Base-by-base conservation (phyloP, 805 yeast species). In the Zygotorulaspora sp. region DNA sequence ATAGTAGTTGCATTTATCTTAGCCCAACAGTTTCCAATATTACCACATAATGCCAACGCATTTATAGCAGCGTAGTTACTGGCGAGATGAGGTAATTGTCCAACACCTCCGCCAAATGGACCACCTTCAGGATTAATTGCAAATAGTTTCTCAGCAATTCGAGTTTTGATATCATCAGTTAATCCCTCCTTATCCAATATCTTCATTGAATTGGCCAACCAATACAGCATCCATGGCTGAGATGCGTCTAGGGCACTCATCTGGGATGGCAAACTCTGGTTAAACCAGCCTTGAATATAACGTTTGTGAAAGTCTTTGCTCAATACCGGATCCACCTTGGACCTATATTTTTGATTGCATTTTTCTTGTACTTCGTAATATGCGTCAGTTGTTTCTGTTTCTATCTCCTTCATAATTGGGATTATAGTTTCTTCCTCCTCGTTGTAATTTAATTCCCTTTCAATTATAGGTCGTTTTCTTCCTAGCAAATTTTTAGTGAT, bases 141-240 rank as follows among this genome's bases (percentile, higher is more conserved):
- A 11, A 61, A 35, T 3, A 69, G 40, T 32, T 62, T 66, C 13
- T 48, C 46, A 0, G 51, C 45, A 1, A 67, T 65, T 39, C 45
- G 55, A 19, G 40, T 38, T 33, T 60, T 62, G n/a, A 52, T 45
- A 2, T 52, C 57, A 14, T 43, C 49, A 2, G 46, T 40, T 1
- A 66, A 35, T 36, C 45, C 41, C 2, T 43, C 48, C 6, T 33
- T 61, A 1, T 71, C 71, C 19, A 81, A 45, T 1, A 77, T 38
- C 2, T 57, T 48, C 30, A 70, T 49, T 0, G 80, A 68, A 55
- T 86, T 87, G 30, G 74, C 55, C 5, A 81, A 62, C 98, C 98
- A 92, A 57, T 83, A 90, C 1, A 84, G 41, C 53, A 90, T 64
- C 97, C 97, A 92, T 0, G 95, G 79, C 43, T 82, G 88, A n/a